A percentile compares a stretch with the other conserved stretches of the same genome.
Evolutionary conservation across 148 eudicot genomes (phyloP).

Genomic region (Simmondsia chinensis): DNA sequence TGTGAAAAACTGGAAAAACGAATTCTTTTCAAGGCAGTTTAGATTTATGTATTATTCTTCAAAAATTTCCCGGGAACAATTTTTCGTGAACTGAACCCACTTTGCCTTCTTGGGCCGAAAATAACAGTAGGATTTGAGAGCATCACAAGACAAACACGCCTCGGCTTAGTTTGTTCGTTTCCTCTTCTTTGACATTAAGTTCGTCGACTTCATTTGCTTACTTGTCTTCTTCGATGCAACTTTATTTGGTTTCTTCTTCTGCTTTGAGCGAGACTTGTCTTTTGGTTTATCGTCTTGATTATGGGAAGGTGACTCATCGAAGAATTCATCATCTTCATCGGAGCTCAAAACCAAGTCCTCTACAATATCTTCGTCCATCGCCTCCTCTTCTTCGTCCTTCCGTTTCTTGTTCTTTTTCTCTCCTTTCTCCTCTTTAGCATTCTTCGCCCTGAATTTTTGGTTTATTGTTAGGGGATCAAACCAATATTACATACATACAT

Average conservation of each 20-base stretch:
- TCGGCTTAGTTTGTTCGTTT: slow-evolving; percentile 28
- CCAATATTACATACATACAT: too few relatives aligned
- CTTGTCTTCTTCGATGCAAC: slow-evolving; percentile 24
- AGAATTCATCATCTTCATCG: slow-evolving; percentile 43
- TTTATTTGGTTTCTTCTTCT: slow-evolving; percentile 16
- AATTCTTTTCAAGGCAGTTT: too few relatives aligned
- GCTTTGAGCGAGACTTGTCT: slow-evolving; percentile 14
- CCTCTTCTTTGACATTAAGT: too few relatives aligned
- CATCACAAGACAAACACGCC: too few relatives aligned
- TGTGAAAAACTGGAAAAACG: too few relatives aligned
- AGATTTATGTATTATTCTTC: too few relatives aligned
- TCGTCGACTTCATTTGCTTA: slow-evolving; percentile 31
- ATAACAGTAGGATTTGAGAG: too few relatives aligned
- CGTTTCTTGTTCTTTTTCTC: slow-evolving; percentile 34
- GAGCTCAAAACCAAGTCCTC: slow-evolving; percentile 87
- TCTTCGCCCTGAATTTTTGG: slow-evolving; percentile 40
- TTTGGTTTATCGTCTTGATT: slow-evolving; percentile 16
- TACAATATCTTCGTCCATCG: slow-evolving; percentile 69
- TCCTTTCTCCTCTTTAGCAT: slow-evolving; percentile 26
- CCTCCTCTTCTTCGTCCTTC: slow-evolving; percentile 15
- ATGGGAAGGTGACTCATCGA: slow-evolving; percentile 14
- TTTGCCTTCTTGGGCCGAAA: too few relatives aligned
- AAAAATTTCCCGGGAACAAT: too few relatives aligned
- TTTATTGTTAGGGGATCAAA: too few relatives aligned
- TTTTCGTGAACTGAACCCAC: too few relatives aligned